Base-by-base conservation (phyloP, 345 rosid species). In the Lepidium aucheri region DNA sequence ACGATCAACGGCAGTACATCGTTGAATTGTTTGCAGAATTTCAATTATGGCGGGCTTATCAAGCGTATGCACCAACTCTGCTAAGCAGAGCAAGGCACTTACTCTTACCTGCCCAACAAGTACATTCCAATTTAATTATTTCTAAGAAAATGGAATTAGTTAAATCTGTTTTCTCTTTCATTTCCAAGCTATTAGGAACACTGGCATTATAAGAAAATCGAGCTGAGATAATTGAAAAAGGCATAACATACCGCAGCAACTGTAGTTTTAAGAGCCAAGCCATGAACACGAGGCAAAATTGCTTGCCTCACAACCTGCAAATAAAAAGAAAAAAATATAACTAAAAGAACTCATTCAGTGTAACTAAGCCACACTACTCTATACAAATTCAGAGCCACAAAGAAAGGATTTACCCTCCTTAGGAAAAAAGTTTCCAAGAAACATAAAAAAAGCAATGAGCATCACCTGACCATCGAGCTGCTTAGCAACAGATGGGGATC, bases 251-350 rank as follows among this genome's bases (percentile, higher is more conserved):
- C 99, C 85, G 88, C 99, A 79, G 97, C 99, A 60, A 94, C 84
- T 26, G 99, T 94, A 14, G 99, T 94, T 81, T 84, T 94, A 46
- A 94, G 97, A 59, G 99, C 99, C 68, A 94, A 63, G 46, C 93
- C 91, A 79, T 94, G 99, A 65, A 90, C 91, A 33, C 92, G 96
- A 58, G 96, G 99, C 86, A 94, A 80, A 78, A 94, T 83, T 81
- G 84, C 82, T 78, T 88, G 83, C 78, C 86, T 94, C 66, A 94
- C 96, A 41, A 90, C 85, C 99, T 94, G 81, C 65, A 76, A 54
- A 50, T 49, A 10, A 20, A 26, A 22, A 5, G 22, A 26, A 18
- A 18, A 30, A 3, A 0, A 12, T 49, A 38, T 45, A 67, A 35
- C 13, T 43, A 43, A 7, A 16, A 34, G 40, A 41, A 42, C 60